These are phyloP conservation scores for Bipolaris oryzae DNA, from an alignment of 2,329 filamentous ascomycete species.

Conservation along the genomic window DNA sequence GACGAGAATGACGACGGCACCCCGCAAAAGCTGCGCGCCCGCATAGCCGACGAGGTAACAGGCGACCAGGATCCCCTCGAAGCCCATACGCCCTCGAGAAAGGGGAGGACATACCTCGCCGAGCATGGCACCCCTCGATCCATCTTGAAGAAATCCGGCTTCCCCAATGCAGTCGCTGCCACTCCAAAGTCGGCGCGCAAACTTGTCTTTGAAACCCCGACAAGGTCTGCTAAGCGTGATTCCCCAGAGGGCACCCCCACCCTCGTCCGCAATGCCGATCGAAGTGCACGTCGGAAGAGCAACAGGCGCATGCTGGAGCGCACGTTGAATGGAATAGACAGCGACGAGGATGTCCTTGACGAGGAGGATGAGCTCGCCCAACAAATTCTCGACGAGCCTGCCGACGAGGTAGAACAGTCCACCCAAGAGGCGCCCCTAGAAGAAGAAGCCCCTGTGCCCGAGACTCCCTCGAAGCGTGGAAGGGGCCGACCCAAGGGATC, in stretches of 20 bases:
- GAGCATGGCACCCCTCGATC: slow-evolving; percentile 42
- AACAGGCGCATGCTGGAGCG: slow-evolving; percentile 76
- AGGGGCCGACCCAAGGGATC: slow-evolving; percentile 48
- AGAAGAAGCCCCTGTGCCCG: slow-evolving; percentile 50
- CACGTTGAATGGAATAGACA: slow-evolving; percentile 66
- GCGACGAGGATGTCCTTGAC: slow-evolving; percentile 70
- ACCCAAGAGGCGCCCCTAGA: slow-evolving; percentile 36
- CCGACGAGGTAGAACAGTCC: slow-evolving; percentile 36
- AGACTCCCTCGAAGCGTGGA: slow-evolving; percentile 62
- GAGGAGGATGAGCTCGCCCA: slow-evolving; percentile 71
- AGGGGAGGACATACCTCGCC: slow-evolving; percentile 25
- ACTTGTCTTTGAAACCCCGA: slow-evolving; percentile 55
- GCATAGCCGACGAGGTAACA: slow-evolving; percentile 15
- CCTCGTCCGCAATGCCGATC: slow-evolving; percentile 73
- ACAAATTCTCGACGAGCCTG: slow-evolving; percentile 68
- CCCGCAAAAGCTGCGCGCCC: slow-evolving; percentile 38
- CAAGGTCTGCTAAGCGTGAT: slow-evolving; percentile 45
- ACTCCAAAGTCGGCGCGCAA: slow-evolving; percentile 55
- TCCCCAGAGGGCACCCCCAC: slow-evolving; percentile 61
- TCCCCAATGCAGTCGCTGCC: slow-evolving; percentile 27
- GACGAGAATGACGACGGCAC: slow-evolving; percentile 27
- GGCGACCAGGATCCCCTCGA: slow-evolving; percentile 31
- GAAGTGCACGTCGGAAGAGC: slow-evolving; percentile 86
- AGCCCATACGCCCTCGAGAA: slow-evolving; percentile 41
- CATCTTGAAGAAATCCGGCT: slow-evolving; percentile 41